Evolutionary conservation across 2,329 filamentous ascomycete genomes (phyloP), one percentile per base, ranked within the genome.

Genomic region (Diplodia corticola): DNA sequence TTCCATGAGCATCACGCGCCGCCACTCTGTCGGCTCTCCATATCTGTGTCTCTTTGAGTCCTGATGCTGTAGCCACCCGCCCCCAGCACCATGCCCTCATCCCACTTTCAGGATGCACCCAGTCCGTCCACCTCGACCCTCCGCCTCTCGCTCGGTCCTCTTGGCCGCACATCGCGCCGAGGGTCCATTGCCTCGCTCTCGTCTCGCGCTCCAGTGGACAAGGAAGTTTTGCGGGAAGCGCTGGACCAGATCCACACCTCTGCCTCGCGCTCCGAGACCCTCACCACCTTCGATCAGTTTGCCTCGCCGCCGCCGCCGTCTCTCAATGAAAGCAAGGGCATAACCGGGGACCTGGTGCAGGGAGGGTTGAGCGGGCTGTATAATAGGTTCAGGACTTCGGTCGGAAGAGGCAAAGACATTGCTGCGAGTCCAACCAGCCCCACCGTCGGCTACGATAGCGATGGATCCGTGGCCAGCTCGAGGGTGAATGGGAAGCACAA

Each of bases 281-380:
- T 98, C 55, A 98, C 94, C 2, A 96, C 93, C 9, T 98, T 98
- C 79, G 96, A 96, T 79, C 93, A 97, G 74, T 93, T 96, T 73
- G 91, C 90, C 0, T 85, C 89, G 0, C 88, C 89, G 5, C 88
- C 91, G 0, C 82, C 85, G 1, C 80, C 86, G 1, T 81, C 84
- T 1, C 79, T 82, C 15, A 78, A 83, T 26, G 92, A 96, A 71
- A 87, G 83, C 67, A 92, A 92, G 75, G 86, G 86, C 9, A 82
- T 91, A 44, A 83, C 89, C 0, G 87, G 88, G 28, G 92, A 96
- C 67, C 78, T 90, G 48, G 87, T 95, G 24, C 91, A 95, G 69
- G 91, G 94, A 77, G 92, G 94, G 4, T 82, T 98, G 54, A 96
- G 91, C 74, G 93, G 94, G 0, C 81, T 98, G 44, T 98, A 97